Base-by-base conservation (phyloP, 495 filamentous ascomycete genomes). In the Sordaria brevicollis region DNA sequence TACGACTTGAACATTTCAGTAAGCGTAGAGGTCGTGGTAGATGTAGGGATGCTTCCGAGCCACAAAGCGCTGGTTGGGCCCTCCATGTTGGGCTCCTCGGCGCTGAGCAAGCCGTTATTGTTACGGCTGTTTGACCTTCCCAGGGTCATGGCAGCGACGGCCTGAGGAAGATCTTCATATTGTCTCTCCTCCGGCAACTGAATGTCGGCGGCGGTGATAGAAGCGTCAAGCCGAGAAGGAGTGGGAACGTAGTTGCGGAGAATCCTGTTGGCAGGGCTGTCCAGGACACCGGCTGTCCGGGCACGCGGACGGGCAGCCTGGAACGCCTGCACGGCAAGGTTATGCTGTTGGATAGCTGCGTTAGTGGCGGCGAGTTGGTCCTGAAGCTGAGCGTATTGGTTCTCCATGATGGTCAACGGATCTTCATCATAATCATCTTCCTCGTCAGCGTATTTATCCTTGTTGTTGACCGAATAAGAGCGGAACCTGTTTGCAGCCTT, bases 1-100 rank as follows among this genome's bases (percentile, higher is more conserved):
- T 95, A 96, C 57, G 89, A 82, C 75, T 91, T 90, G 79, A 99
- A 99, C 79, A 97, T 96, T 69, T 93, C 92, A 66, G 92, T 93
- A 62, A 99, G 79, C 2, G 95, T 97, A 17, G 93, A 94, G 33
- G 93, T 91, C 1, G 95, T 99, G 5, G 95, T 98, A 8, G 95
- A 99, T 10, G 94, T 90, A n/a, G 95, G 95, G 68, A 98, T 97
- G 76, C 93, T 97, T 67, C 95, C 95, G 70, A 99, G 93, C 95
- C 95, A 99, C 54, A 99, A 80, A 41, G 95, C 93, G 70, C 93
- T 89, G 19, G 95, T 98, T 19, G 96, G 94, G 15, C 90, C 92
- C 77, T 97, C 95, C 71, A 95, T 85, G 72, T 88, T 92, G 72
- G 87, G 86, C 70, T 96, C 93, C 67, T 96, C 91, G 5, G 83